phyloP scores from a whole-genome alignment of 208 protist genomes.

The Wallacemonas sp. region DNA sequence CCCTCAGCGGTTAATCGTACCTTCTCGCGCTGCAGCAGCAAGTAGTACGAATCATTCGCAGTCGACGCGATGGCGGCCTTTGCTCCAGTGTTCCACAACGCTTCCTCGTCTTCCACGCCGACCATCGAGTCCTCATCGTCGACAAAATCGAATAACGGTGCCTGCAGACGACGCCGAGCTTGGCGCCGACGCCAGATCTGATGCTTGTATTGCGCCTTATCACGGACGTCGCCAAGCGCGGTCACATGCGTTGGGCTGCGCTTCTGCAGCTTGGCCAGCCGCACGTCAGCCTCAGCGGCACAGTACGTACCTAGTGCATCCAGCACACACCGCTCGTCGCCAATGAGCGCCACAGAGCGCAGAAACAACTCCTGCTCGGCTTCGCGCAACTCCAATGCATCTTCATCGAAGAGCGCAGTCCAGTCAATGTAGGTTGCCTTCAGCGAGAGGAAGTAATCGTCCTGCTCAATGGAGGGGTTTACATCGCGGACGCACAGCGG shows the following conservation, averaged over 20 bases:
- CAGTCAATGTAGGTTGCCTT: constrained; percentile 46
- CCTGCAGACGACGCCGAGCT: constrained; percentile 29
- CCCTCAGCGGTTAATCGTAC: constrained; percentile 17
- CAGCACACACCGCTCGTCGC: constrained; percentile 54
- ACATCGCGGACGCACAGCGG: constrained; percentile 66
- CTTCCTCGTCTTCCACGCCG: constrained; percentile 19
- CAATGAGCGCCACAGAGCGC: constrained; percentile 45
- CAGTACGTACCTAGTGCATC: constrained; percentile 45
- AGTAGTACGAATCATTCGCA: constrained; percentile 45
- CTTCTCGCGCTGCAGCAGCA: constrained; percentile 48
- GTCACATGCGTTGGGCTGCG: constrained; percentile 19
- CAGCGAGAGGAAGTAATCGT: constrained; percentile 54
- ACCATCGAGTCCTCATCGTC: constrained; percentile 25
- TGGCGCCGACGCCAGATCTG: constrained; percentile 44
- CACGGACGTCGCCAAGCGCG: constrained; percentile 20
- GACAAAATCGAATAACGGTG: constrained; percentile 19
- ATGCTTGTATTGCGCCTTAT: constrained; percentile 48
- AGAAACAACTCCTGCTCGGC: constrained; percentile 44
- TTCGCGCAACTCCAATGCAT: constrained; percentile 23
- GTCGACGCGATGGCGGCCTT: constrained; percentile 23
- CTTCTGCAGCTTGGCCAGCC: constrained; percentile 29
- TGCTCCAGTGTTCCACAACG: constrained; percentile 12
- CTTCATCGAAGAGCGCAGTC: constrained; percentile 24
- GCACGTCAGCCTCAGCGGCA: constrained; percentile 43
- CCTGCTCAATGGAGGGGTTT: constrained; percentile 50